Conservation (phyloP, 2,329 filamentous ascomycete species). For the Neofusicoccum sp. region DNA sequence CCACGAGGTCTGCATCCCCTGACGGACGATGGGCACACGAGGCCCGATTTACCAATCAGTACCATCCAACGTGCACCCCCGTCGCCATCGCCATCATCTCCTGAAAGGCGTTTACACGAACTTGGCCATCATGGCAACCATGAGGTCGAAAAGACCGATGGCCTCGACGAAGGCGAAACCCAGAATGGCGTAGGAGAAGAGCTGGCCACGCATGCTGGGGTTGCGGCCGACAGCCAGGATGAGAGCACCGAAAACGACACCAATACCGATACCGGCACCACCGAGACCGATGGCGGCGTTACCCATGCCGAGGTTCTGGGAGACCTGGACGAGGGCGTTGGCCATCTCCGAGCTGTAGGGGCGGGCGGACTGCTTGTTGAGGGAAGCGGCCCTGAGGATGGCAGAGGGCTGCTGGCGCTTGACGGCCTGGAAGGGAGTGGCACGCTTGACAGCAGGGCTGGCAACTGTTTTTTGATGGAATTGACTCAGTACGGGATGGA, state of each 20-base stretch:
- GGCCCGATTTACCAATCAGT: constrained; percentile 13
- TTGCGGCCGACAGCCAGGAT: constrained; percentile 89
- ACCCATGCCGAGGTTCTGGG: constrained; percentile 83
- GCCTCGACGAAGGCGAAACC: constrained; percentile 94
- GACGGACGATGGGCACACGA: constrained; percentile 10
- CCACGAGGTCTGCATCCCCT: constrained; percentile 16
- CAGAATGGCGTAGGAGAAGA: constrained; percentile 94
- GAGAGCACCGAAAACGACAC: constrained; percentile 88
- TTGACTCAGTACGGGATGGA: constrained; percentile 17
- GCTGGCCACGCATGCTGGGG: constrained; percentile 90
- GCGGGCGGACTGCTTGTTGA: constrained; percentile 53
- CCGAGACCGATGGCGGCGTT: constrained; percentile 84
- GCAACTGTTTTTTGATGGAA: constrained; percentile 20
- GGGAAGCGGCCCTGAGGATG: constrained; percentile 60
- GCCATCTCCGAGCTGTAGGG: constrained; percentile 87
- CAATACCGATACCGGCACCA: constrained; percentile 92
- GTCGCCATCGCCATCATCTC: constrained; percentile 13
- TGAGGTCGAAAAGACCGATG: constrained; percentile 64
- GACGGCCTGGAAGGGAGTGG: constrained; percentile 68
- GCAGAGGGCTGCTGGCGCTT: constrained; percentile 70
- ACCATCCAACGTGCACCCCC: background rate
- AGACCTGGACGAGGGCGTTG: constrained; percentile 84
- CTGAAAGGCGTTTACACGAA: constrained; percentile 19
- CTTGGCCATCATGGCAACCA: constrained; percentile 35
- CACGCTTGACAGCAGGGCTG: constrained; percentile 24